Conservation (phyloP, 2,329 filamentous ascomycete genomes). For the Teratosphaeriaceae sp. region DNA sequence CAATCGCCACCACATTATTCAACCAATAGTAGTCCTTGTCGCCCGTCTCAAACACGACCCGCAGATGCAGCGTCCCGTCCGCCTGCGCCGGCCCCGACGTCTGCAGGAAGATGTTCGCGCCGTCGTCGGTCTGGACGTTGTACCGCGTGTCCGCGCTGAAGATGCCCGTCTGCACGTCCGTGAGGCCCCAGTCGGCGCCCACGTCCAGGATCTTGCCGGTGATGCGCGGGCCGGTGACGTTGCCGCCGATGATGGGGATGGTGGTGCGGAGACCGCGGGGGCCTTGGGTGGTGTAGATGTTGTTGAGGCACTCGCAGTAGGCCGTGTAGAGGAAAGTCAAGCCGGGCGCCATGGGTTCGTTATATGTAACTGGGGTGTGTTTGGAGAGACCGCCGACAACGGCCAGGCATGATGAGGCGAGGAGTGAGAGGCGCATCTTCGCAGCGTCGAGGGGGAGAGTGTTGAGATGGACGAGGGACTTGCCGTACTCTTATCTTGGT, state of each 20-base stretch:
- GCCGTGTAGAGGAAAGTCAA: constrained; percentile 26
- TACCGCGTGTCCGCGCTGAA: constrained; percentile 18
- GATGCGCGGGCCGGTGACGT: constrained; percentile 25
- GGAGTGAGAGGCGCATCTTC: constrained; percentile 1
- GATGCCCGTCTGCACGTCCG: constrained; percentile 21
- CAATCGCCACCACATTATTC: constrained; percentile 28
- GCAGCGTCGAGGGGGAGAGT: neutral
- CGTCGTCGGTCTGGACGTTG: constrained; percentile 31
- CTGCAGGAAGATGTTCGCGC: constrained; percentile 29
- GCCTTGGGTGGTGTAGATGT: constrained; percentile 20
- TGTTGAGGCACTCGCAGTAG: constrained; percentile 19
- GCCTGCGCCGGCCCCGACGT: constrained; percentile 26
- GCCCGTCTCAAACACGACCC: constrained; percentile 30
- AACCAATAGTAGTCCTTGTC: constrained; percentile 31
- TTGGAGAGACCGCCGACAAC: neutral
- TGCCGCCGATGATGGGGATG: constrained; percentile 27
- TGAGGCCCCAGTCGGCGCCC: constrained; percentile 34
- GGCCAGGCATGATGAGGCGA: neutral
- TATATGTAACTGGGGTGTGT: neutral
- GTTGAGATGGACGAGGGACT: neutral
- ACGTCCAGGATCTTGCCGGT: constrained; percentile 27
- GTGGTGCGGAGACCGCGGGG: constrained; percentile 22
- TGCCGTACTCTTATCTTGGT: no score
- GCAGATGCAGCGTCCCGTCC: constrained; percentile 26
- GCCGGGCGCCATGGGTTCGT: constrained; percentile 9